These are phyloP conservation scores for Mycocentrospora acerina DNA, from an alignment of 2,329 filamentous ascomycete genomes.

Conservation along the genomic window DNA sequence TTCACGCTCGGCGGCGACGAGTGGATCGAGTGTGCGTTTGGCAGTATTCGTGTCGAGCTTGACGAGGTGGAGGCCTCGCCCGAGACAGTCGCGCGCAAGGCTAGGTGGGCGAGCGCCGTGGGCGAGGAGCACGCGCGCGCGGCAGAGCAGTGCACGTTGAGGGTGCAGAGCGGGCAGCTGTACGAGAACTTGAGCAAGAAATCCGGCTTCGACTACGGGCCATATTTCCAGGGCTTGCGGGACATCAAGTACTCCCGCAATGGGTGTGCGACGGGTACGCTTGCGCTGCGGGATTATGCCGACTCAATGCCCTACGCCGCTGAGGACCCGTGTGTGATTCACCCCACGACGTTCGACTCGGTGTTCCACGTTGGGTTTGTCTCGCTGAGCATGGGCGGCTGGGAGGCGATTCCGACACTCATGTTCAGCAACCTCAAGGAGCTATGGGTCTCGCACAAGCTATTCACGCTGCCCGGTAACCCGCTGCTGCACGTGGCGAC, in stretches of 20 bases:
- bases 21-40: conserved; percentile 10
- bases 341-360: conserved; percentile 7
- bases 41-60: conserved; percentile 8
- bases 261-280: conserved; percentile 3
- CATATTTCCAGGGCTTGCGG: conserved; percentile 10
- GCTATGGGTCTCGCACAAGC: conserved; percentile 7
- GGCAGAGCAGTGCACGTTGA: conserved; percentile 4
- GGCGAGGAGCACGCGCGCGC: conserved; percentile 3
- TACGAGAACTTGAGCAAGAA: conserved; percentile 7
- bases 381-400: conserved; percentile 7
- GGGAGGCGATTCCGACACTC: conserved; percentile 3
- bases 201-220: conserved; percentile 11
- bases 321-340: conserved; percentile 3
- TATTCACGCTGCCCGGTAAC: conserved; percentile 4
- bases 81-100: conserved; percentile 2
- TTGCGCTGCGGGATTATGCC: conserved; percentile 5
- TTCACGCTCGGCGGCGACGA: conserved; percentile 5
- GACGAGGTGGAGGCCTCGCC: conserved; percentile 3
- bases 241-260: conserved; percentile 8
- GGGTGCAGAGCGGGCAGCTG: conserved; percentile 7
- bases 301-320: conserved; percentile 6
- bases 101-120: conserved; percentile 4
- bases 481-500: conserved; percentile 6
- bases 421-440: conserved; percentile 8
- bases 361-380: conserved; percentile 6